phyloP scores from a whole-genome alignment of 2,329 filamentous ascomycete genomes.

The Tolypocladium amazonense region DNA sequence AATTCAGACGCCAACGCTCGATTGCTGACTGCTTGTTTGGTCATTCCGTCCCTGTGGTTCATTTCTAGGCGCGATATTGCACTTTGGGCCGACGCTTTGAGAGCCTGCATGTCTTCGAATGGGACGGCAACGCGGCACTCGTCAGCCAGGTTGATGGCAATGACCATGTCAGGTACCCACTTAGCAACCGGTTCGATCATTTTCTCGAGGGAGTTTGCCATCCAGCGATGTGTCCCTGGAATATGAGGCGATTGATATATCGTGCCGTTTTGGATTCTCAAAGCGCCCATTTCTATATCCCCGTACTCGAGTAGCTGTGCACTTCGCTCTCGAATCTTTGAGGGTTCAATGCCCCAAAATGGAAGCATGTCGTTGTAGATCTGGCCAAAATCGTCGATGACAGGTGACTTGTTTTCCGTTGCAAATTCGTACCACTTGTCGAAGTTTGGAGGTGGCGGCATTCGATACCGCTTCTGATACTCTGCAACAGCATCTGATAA shows the following conservation, averaged over 20 bases:
- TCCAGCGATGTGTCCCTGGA: conserved; percentile 19
- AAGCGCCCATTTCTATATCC: conserved; percentile 26
- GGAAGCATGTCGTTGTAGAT: conserved; percentile 63
- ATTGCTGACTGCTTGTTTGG: background rate
- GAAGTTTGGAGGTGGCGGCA: conserved; percentile 65
- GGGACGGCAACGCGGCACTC: conserved; percentile 48
- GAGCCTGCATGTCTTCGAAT: conserved; percentile 43
- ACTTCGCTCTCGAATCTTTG: conserved; percentile 48
- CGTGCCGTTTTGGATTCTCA: conserved; percentile 51
- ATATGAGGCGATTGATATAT: conserved; percentile 27
- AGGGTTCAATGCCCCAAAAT: conserved; percentile 63
- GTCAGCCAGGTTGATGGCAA: conserved; percentile 66
- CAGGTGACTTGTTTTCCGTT: conserved; percentile 43
- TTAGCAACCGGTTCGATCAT: conserved; percentile 60
- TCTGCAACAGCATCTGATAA: conserved; percentile 24
- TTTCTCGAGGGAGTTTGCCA: conserved; percentile 32
- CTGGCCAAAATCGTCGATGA: conserved; percentile 69
- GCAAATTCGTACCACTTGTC: conserved; percentile 75
- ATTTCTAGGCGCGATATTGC: background rate
- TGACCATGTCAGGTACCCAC: conserved; percentile 66
- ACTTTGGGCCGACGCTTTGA: conserved; percentile 42
- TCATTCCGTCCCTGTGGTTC: background rate
- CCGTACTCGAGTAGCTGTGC: conserved; percentile 18
- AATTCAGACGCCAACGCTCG: background rate
- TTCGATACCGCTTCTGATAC: conserved; percentile 36